Percentiles rank a stretch among this genome's conserved stretches.
Conservation (phyloP, 805 yeast genomes). For the Candida insectorum region DNA sequence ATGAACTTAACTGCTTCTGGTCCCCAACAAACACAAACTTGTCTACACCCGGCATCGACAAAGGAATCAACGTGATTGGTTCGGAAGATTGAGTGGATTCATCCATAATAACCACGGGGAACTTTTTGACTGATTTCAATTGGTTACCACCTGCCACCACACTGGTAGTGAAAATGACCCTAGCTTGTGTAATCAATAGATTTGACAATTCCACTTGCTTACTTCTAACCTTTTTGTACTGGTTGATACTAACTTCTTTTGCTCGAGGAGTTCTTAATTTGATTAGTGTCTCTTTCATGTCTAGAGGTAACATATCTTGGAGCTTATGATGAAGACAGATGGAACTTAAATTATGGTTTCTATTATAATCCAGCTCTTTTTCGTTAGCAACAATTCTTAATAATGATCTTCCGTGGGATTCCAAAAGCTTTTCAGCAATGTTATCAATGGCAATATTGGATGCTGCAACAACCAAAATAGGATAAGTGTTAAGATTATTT, state of each 20-base stretch:
- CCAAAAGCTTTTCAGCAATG: conserved; percentile 64
- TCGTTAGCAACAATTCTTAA: conserved; percentile 57
- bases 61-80: conserved; percentile 66
- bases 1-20: conserved; percentile 70
- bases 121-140: conserved; percentile 49
- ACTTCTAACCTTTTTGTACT: conserved; percentile 48
- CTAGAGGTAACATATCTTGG: conserved; percentile 44
- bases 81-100: conserved; percentile 78
- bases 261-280: conserved; percentile 41
- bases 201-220: conserved; percentile 44
- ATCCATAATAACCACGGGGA: conserved; percentile 74
- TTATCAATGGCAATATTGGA: conserved; percentile 75
- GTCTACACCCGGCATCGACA: conserved; percentile 64
- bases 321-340: conserved; percentile 66
- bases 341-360: conserved; percentile 52
- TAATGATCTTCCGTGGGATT: conserved; percentile 47
- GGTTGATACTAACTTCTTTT: conserved; percentile 37
- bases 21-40: conserved; percentile 74
- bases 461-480: conserved; percentile 71
- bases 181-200: conserved; percentile 57
- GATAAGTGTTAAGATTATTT: conserved; percentile 52
- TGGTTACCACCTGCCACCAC: conserved; percentile 70
- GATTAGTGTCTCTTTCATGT: conserved; percentile 39
- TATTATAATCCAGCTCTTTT: conserved; percentile 59
- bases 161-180: conserved; percentile 69